Evolutionary conservation across 2,329 filamentous ascomycete genomes (phyloP).

Genomic region (Fusarium aywerte): DNA sequence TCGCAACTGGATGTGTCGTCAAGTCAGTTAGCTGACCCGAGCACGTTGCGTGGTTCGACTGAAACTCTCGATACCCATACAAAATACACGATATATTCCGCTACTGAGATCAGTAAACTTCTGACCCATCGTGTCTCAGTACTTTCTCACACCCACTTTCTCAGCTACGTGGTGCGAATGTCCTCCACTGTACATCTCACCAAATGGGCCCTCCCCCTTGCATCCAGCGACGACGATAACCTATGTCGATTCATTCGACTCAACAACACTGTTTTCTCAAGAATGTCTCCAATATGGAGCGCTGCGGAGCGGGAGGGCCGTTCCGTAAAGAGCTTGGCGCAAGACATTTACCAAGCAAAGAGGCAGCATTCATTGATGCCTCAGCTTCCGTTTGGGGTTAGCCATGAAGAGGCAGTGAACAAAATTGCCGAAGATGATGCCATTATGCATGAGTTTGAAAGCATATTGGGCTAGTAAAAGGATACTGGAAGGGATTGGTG

Average conservation of each 20-base stretch:
- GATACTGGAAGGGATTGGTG: background rate
- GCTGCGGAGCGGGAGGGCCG: constrained; percentile 75
- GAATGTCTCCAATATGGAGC: constrained; percentile 76
- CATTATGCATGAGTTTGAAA: constrained; percentile 68
- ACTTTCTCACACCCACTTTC: constrained; percentile 82
- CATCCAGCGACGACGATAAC: constrained; percentile 70
- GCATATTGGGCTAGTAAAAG: constrained; percentile 29
- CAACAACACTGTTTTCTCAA: constrained; percentile 79
- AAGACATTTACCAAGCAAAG: constrained; percentile 74
- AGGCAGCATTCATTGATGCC: constrained; percentile 65
- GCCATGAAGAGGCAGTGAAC: constrained; percentile 65
- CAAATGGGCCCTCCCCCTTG: constrained; percentile 75
- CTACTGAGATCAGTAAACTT: constrained; percentile 79
- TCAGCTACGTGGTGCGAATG: constrained; percentile 82
- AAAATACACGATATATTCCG: constrained; percentile 81
- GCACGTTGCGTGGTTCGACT: constrained; percentile 68
- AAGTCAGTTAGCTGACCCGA: constrained; percentile 69
- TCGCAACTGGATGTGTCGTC: constrained; percentile 77
- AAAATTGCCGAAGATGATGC: constrained; percentile 67
- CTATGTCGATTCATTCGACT: constrained; percentile 80
- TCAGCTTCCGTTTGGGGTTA: constrained; percentile 65
- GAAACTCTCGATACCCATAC: constrained; percentile 74
- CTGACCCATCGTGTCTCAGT: constrained; percentile 78
- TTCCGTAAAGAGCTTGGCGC: constrained; percentile 82
- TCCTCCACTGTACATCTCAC: constrained; percentile 85